Evolutionary conservation across 345 rosid species (phyloP).

Genomic region (Carallia brachiata): DNA sequence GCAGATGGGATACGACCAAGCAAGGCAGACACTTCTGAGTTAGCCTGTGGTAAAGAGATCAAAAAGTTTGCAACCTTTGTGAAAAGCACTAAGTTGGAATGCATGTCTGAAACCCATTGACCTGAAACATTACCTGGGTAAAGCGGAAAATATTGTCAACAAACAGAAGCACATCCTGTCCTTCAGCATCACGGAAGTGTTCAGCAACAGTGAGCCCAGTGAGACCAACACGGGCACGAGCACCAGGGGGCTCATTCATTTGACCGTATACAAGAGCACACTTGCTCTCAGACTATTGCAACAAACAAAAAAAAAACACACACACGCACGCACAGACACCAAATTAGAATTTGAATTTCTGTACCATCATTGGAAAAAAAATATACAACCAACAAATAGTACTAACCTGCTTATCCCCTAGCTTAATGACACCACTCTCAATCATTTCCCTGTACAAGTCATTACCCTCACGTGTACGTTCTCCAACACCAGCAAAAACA

Average conservation of each 20-base stretch:
- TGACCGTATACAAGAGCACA: conserved; percentile 98
- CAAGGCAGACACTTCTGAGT: conserved; percentile 98
- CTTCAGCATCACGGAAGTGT: conserved; percentile 98
- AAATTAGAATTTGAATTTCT: not conserved
- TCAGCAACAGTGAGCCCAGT: conserved; percentile 98
- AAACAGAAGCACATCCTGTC: conserved; percentile 98
- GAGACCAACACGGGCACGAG: conserved; percentile 99
- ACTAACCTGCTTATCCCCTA: conserved; percentile 87
- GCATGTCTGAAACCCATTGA: not conserved
- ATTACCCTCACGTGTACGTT: conserved; percentile 97
- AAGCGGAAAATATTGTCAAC: conserved; percentile 96
- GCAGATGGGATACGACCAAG: conserved; percentile 99
- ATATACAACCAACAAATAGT: not conserved
- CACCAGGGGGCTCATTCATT: conserved; percentile 99
- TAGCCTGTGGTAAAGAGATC: conserved; percentile 52
- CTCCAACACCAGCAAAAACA: conserved; percentile 98
- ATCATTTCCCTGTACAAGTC: conserved; percentile 99
- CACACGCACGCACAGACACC: too few species aligned
- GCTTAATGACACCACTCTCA: conserved; percentile 99
- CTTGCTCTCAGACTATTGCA: conserved; percentile 77
- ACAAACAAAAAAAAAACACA: conserved; percentile 3
- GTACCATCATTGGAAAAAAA: not conserved
- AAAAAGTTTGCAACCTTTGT: conserved; percentile 1
- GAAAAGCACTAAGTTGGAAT: not conserved
- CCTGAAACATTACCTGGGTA: conserved; percentile 54